Percentiles rank a stretch among this genome's conserved stretches.
These are phyloP conservation scores for Trichoderma pleuroti DNA, from an alignment of 2,329 filamentous ascomycete species.

Conservation along the genomic window DNA sequence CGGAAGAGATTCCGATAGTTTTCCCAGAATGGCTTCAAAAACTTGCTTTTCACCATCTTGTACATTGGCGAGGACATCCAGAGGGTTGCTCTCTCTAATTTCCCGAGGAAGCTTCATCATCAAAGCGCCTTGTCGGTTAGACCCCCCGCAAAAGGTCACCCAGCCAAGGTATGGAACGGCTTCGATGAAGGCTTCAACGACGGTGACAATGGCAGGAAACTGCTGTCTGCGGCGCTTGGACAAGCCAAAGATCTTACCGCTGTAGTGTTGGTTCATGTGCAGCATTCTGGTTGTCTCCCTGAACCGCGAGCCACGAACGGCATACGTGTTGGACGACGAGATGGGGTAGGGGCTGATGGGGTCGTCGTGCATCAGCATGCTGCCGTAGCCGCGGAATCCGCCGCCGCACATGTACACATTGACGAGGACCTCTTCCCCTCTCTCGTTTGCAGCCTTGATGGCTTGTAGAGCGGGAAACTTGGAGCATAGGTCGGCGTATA, in stretches of 20 bases:
- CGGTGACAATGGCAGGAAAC: conserved; percentile 76
- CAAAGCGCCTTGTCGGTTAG: conserved; percentile 79
- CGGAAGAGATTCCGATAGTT: conserved; percentile 44
- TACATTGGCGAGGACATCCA: conserved; percentile 41
- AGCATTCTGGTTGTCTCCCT: conserved; percentile 50
- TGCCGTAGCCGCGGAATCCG: conserved; percentile 87
- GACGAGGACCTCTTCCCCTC: conserved; percentile 42
- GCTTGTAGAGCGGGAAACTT: conserved; percentile 49
- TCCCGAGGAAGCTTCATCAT: conserved; percentile 63
- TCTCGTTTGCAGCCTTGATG: conserved; percentile 36
- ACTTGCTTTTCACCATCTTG: conserved; percentile 27
- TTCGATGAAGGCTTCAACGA: conserved; percentile 70
- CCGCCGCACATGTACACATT: conserved; percentile 84
- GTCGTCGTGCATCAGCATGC: conserved; percentile 79
- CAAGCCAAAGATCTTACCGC: conserved; percentile 67
- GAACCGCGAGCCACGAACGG: conserved; percentile 60
- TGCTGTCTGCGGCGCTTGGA: conserved; percentile 76
- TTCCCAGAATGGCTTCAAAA: conserved; percentile 37
- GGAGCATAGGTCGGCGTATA: conserved; percentile 53
- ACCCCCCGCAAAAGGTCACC: conserved; percentile 82
- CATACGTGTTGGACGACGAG: conserved; percentile 76
- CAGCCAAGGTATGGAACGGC: conserved; percentile 67
- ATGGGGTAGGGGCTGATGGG: conserved; percentile 75
- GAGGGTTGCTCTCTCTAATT: conserved; percentile 62
- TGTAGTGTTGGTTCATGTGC: conserved; percentile 45